These are phyloP conservation scores for Daphne laureola DNA, from an alignment of 441 rosid species.

Conservation along the genomic window DNA sequence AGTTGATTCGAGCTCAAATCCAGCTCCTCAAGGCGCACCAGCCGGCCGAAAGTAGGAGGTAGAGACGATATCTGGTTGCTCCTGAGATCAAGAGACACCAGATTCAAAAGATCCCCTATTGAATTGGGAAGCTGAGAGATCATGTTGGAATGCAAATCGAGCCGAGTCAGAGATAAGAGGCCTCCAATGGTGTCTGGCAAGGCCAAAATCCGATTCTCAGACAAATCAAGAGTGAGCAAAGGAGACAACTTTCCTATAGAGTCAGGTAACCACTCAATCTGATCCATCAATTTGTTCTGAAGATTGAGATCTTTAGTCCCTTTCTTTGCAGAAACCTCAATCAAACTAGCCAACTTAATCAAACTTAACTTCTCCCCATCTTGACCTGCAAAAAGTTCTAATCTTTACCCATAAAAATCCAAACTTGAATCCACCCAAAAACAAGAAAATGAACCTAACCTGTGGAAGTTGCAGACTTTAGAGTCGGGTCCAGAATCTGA, in stretches of 20 bases:
- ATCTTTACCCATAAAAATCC: neutral
- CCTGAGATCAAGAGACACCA: slow-evolving; percentile 61
- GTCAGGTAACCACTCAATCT: slow-evolving; percentile 91
- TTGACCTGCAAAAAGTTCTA: slow-evolving; percentile 37
- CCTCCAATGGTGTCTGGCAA: slow-evolving; percentile 71
- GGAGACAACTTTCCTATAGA: slow-evolving; percentile 72
- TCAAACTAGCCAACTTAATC: slow-evolving; percentile 84
- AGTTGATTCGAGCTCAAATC: slow-evolving; percentile 72
- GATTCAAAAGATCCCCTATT: slow-evolving; percentile 63
- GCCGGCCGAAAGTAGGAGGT: slow-evolving; percentile 51
- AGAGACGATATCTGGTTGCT: slow-evolving; percentile 70
- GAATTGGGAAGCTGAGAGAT: slow-evolving; percentile 67
- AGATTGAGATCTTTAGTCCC: slow-evolving; percentile 75
- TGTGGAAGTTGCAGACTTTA: slow-evolving; percentile 28
- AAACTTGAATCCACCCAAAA: neutral
- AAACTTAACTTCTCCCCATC: slow-evolving; percentile 74
- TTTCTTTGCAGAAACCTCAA: slow-evolving; percentile 82
- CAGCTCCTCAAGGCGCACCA: slow-evolving; percentile 74
- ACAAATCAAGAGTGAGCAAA: slow-evolving; percentile 62
- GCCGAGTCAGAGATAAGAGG: slow-evolving; percentile 58
- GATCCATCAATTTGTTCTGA: slow-evolving; percentile 75
- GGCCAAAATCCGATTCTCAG: slow-evolving; percentile 68
- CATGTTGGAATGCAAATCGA: slow-evolving; percentile 82
- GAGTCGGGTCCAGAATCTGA: slow-evolving; percentile 52
- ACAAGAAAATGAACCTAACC: slow-evolving; percentile 26